A percentile compares a stretch with the other conserved stretches of the same genome.
Conservation (phyloP, 805 yeast species). For the Komagataella populi region DNA sequence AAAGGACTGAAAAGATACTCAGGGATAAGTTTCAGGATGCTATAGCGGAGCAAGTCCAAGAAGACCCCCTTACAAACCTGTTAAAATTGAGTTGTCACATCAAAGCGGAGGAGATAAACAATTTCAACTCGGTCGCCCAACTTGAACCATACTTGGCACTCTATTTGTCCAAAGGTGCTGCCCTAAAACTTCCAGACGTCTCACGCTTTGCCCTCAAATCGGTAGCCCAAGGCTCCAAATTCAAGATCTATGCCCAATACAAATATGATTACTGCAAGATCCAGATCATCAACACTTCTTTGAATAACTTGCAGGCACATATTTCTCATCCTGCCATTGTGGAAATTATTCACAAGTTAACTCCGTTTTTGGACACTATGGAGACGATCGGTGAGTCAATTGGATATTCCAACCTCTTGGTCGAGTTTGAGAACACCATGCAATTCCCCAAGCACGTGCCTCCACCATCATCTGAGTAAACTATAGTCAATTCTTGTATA, state of each 20-base stretch:
- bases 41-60: neutral
- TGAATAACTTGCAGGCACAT: neutral
- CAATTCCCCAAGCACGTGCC: neutral
- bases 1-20: neutral
- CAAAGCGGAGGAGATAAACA: neutral
- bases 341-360: neutral
- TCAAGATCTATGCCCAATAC: neutral
- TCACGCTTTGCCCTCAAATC: neutral
- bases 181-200: neutral
- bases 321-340: neutral
- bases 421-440: neutral
- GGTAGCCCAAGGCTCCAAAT: neutral
- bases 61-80: neutral
- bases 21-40: neutral
- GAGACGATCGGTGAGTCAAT: neutral
- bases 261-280: neutral
- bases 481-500: neutral
- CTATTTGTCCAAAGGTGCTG: neutral
- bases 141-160: neutral
- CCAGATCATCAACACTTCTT: neutral
- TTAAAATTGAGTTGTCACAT: neutral
- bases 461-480: neutral
- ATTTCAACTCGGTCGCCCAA: neutral
- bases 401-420: neutral
- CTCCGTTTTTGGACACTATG: neutral